Evolutionary conservation across 768 basidiomycete species (phyloP), one percentile per base, ranked within the genome.

Genomic region (Russula griseocarnosa): DNA sequence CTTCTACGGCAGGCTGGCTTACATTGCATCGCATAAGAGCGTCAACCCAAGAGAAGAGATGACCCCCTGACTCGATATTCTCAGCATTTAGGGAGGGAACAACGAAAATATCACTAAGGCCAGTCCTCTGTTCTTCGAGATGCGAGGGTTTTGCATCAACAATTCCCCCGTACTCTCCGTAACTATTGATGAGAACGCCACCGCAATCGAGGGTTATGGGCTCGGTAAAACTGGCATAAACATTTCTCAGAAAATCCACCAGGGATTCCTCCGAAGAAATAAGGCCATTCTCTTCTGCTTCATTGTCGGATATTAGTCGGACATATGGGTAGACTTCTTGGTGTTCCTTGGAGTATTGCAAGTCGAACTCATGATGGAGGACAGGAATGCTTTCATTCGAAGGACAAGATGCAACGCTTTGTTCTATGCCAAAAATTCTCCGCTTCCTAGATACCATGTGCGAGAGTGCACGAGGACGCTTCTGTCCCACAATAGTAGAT

Each of bases 1-100:
- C 14, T 30, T 60, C 60, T 53, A 61, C n/a, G 13, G 46, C 32
- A 49, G 65, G 47, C 36, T 60, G 65, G 28, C n/a, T 47, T 32
- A 22, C 22, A 18, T 32, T 40, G 38, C 2, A 26, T 9, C 47
- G 49, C 9, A 28, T 52, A 52, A 56, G 49, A 16, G 42, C 20
- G 34, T 61, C 64, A 47, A 63, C 44, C 66, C 67, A 68, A 13
- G 57, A 58, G 32, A 63, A 63, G n/a, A 68, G 49, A 46, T 68
- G 47, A 5, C 59, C 49, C 18, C 26, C 34, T 8, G 42, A 42
- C 26, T 49, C 66, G 30, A 34, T 60, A 36, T 51, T 38, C 42
- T 53, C 65, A 11, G 55, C 50, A 57, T 60, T 24, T 24, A 61
- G 60, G 1, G 64, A n/a, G 5, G 66, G 58, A 9, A 55, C 32